Percentiles rank a stretch among this genome's conserved stretches.
Evolutionary conservation across 495 filamentous ascomycete species (phyloP).

Genomic region (Collariella sp.): DNA sequence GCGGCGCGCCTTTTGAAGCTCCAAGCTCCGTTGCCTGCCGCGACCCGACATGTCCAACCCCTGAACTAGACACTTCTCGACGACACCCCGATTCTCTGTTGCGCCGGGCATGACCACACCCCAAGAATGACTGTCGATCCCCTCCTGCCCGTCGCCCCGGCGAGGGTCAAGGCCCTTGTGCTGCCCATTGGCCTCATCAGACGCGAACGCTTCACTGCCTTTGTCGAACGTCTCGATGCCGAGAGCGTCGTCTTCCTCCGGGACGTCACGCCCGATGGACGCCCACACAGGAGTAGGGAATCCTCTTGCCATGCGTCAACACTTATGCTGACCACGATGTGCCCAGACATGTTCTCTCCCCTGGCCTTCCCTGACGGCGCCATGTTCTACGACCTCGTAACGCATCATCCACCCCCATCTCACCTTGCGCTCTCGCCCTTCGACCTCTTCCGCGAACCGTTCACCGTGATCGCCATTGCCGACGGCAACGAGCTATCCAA

Average conservation of each 20-base stretch:
- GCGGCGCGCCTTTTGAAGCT: background rate
- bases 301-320: background rate
- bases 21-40: slow-evolving; percentile 5
- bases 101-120: slow-evolving; percentile 27
- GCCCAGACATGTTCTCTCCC: slow-evolving; percentile 86
- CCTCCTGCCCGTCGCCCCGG: slow-evolving; percentile 80
- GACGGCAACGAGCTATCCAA: slow-evolving; percentile 57
- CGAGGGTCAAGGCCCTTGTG: slow-evolving; percentile 73
- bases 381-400: slow-evolving; percentile 84
- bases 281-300: slow-evolving; percentile 76
- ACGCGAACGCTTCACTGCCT: slow-evolving; percentile 67
- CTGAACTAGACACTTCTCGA: slow-evolving; percentile 2
- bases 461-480: slow-evolving; percentile 69
- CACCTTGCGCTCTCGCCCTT: slow-evolving; percentile 75
- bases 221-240: slow-evolving; percentile 65
- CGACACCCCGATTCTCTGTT: background rate
- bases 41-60: slow-evolving; percentile 20
- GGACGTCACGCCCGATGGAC: slow-evolving; percentile 81
- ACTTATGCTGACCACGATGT: slow-evolving; percentile 24
- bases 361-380: slow-evolving; percentile 82
- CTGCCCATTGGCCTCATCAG: slow-evolving; percentile 81
- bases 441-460: slow-evolving; percentile 71
- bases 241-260: slow-evolving; percentile 81
- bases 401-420: slow-evolving; percentile 64
- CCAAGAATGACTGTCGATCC: slow-evolving; percentile 75